Evolutionary conservation across 2,329 filamentous ascomycete genomes (phyloP), one percentile per base, ranked within the genome.

Genomic region (Pestalotiopsis sp.): DNA sequence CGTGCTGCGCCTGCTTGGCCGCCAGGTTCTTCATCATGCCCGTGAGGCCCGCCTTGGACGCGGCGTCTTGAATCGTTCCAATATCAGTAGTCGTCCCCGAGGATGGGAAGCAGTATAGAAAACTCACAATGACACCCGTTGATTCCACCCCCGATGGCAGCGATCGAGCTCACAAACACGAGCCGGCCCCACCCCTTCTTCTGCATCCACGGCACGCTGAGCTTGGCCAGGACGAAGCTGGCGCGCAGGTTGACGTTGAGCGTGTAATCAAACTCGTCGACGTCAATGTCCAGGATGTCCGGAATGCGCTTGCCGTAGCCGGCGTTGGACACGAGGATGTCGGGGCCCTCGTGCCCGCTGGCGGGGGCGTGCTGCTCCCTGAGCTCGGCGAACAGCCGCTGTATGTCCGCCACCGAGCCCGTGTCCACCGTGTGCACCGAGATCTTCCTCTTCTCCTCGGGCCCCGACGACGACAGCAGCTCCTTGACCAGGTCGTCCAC

Each of bases 311-410:
- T 89, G 56, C 90, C 90, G 71, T 90, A 85, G 0, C 90, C 90
- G 1, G 91, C 91, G 73, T 93, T 93, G 11, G 86, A 87, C 31
- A 93, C 77, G 2, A 92, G 80, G 25, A 93, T 91, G 73, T 92
- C 88, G 0, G 88, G 88, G 2, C 82, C 82, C 4, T 74, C 65
- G 68, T 86, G 82, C 12, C 81, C 82, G 59, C 25, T 36, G 11
- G 2, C 20, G 23, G 27, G 57, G 13, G 12, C 25, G 75, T 91
- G 88, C 64, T 85, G 75, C 0, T 79, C 74, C 62, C 83, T 79
- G 58, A 92, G 86, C 67, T 89, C 84, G 14, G 80, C 72, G 68
- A 89, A 90, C 72, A 92, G 82, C 3, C 77, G 75, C 57, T 84
- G 77, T 39, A 91, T 86, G 61, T 87, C 85, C 6, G 84, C 82